Conservation (phyloP, 2,329 filamentous ascomycete species). For the Fusarium phyllophilum region DNA sequence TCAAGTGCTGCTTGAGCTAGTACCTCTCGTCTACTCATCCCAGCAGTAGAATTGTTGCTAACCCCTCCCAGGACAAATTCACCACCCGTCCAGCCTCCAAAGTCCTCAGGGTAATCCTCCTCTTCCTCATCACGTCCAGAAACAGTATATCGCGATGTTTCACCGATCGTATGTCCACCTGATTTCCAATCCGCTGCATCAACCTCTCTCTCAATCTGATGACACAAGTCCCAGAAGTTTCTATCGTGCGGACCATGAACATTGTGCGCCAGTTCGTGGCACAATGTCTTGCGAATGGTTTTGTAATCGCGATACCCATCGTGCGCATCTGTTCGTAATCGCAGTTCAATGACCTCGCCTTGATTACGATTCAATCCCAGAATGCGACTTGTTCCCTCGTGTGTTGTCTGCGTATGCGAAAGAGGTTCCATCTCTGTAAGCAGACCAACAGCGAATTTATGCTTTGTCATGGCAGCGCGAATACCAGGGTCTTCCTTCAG, state of each 20-base stretch:
- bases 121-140: constrained; percentile 63
- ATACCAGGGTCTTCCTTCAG: constrained; percentile 88
- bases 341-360: constrained; percentile 90
- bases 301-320: constrained; percentile 95
- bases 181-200: constrained; percentile 80
- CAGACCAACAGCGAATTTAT: constrained; percentile 84
- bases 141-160: constrained; percentile 69
- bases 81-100: constrained; percentile 81
- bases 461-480: constrained; percentile 81
- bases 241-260: constrained; percentile 85
- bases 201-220: constrained; percentile 88
- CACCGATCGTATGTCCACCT: constrained; percentile 73
- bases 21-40: constrained; percentile 77
- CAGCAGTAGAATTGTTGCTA: constrained; percentile 55
- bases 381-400: constrained; percentile 78
- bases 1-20: constrained; percentile 65
- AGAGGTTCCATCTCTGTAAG: constrained; percentile 96
- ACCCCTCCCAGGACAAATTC: constrained; percentile 77
- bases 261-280: constrained; percentile 95
- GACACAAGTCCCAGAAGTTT: constrained; percentile 89
- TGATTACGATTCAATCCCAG: constrained; percentile 87
- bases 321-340: constrained; percentile 91
- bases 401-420: constrained; percentile 76
- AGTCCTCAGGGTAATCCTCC: constrained; percentile 62
- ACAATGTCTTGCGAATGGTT: constrained; percentile 89